Evolutionary conservation across 768 basidiomycete genomes (phyloP), one percentile per base, ranked within the genome.

Genomic region (Neoboletus brunneissimus): DNA sequence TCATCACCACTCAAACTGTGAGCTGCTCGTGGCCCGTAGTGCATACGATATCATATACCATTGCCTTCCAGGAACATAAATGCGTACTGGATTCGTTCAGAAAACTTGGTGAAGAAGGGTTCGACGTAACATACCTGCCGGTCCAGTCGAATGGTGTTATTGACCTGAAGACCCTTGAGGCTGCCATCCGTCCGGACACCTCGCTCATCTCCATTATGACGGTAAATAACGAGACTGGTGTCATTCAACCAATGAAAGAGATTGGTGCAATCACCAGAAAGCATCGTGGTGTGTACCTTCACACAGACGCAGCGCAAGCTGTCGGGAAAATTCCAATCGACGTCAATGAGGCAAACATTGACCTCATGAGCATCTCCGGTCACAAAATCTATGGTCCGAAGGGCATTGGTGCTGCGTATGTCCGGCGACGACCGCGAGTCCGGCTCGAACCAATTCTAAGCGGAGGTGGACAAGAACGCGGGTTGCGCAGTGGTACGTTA

Each of bases 331-430:
- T 98, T 52, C 85, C 87, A 1, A 62, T 99, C 32, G 88, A 98
- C 72, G 97, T 99, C 40, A 94, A 98, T 67, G 93, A 87, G 64
- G 86, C 93, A 84, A 93, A 95, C 64, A 82, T 98, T 55, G 97
- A 99, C 76, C 79, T 97, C 43, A 86, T 98, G 87, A 93, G 91
- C 62, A 92, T 99, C 47, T 94, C 92, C 9, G 97, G 91, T 1
- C 97, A 99, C 79, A 99, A 99, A 77, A 73, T 99, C 4, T 99
- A 99, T 71, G 97, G 97, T 2, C 97, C 97, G 5, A 99, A 99
- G 72, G 97, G 97, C 8, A 74, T 98, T 32, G 97, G 97, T 40
- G 94, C 92, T 18, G 88, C 89, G 6, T 99, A 98, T 73, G 94
- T 99, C 48, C 81, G 97, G 58, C 77, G 97, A 66, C 75, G 94